phyloP scores from a whole-genome alignment of 139 green algal species.

The Chlamydomonas sp. region DNA sequence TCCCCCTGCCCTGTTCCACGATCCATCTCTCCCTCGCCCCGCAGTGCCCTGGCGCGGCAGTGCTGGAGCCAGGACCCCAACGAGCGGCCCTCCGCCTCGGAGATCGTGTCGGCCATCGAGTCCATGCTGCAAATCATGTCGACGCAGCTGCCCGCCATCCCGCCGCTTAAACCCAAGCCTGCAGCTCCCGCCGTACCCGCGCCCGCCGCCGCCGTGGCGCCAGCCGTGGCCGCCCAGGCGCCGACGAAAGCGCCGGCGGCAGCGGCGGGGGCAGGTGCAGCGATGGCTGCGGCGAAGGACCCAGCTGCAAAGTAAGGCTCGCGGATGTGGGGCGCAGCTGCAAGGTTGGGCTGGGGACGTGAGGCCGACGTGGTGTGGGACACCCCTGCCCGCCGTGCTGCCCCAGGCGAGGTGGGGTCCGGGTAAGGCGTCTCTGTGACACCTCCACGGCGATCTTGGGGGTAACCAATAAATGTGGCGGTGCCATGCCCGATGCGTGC shows the following conservation, averaged over 20 bases:
- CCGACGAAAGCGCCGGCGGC: neutral
- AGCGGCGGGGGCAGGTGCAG: neutral
- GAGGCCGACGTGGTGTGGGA: too few relatives aligned
- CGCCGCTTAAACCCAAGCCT: slow-evolving; percentile 23
- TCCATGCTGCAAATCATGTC: slow-evolving; percentile 33
- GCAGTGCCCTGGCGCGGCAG: slow-evolving; percentile 27
- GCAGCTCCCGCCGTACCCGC: too few relatives aligned
- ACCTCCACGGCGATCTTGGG: too few relatives aligned
- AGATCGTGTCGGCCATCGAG: slow-evolving; percentile 17
- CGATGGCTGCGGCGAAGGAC: too few relatives aligned
- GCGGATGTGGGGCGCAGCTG: too few relatives aligned
- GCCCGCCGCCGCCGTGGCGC: neutral
- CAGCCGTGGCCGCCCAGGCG: neutral
- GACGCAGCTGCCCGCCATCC: slow-evolving; percentile 30
- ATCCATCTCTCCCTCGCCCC: neutral
- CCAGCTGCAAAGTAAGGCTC: too few relatives aligned
- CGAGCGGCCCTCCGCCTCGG: slow-evolving; percentile 19
- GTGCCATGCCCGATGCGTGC: too few relatives aligned
- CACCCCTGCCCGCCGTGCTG: too few relatives aligned
- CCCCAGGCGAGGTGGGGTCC: too few relatives aligned
- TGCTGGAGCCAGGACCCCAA: slow-evolving; percentile 43
- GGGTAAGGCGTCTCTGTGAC: too few relatives aligned
- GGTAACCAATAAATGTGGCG: too few relatives aligned
- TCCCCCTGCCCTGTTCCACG: neutral
- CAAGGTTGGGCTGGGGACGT: too few relatives aligned